Percentiles rank a stretch among this genome's conserved stretches.
These are phyloP conservation scores for Hypoxylon intermedium DNA, from an alignment of 495 filamentous ascomycete species.

Conservation along the genomic window DNA sequence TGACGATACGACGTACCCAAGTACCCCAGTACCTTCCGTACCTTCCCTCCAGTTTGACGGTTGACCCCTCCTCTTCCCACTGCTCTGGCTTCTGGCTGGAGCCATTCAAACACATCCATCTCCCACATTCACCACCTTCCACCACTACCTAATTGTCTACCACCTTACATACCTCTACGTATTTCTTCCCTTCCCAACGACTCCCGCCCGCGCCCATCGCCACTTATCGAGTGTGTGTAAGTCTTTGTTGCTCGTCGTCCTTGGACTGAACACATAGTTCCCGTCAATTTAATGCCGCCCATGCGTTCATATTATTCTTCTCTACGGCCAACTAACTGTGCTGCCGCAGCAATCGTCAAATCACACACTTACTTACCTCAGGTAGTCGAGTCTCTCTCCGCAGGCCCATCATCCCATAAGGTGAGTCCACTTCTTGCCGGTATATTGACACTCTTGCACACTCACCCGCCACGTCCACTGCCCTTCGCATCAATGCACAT, in stretches of 20 bases:
- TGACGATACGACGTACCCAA: slow-evolving; percentile 18
- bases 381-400: slow-evolving; percentile 21
- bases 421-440: slow-evolving; percentile 34
- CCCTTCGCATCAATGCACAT: slow-evolving; percentile 10
- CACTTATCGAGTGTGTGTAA: slow-evolving; percentile 28
- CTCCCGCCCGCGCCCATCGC: slow-evolving; percentile 18
- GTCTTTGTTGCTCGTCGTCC: slow-evolving; percentile 8
- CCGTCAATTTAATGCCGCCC: slow-evolving; percentile 21
- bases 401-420: slow-evolving; percentile 34
- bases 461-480: not conserved
- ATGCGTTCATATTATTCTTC: slow-evolving; percentile 1
- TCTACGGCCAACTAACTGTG: slow-evolving; percentile 18
- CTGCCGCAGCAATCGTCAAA: slow-evolving; percentile 24
- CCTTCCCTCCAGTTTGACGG: slow-evolving; percentile 25
- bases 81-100: slow-evolving; percentile 2
- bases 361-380: slow-evolving; percentile 12
- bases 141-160: slow-evolving; percentile 15
- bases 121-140: slow-evolving; percentile 34
- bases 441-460: too few relatives aligned
- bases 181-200: slow-evolving; percentile 34
- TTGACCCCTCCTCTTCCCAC: slow-evolving; percentile 30
- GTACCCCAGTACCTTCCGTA: slow-evolving; percentile 16
- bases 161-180: slow-evolving; percentile 28
- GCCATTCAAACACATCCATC: slow-evolving; percentile 37
- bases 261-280: not conserved